Base-by-base conservation (phyloP, 495 filamentous ascomycete genomes). In the Lasiosphaeria ovina region DNA sequence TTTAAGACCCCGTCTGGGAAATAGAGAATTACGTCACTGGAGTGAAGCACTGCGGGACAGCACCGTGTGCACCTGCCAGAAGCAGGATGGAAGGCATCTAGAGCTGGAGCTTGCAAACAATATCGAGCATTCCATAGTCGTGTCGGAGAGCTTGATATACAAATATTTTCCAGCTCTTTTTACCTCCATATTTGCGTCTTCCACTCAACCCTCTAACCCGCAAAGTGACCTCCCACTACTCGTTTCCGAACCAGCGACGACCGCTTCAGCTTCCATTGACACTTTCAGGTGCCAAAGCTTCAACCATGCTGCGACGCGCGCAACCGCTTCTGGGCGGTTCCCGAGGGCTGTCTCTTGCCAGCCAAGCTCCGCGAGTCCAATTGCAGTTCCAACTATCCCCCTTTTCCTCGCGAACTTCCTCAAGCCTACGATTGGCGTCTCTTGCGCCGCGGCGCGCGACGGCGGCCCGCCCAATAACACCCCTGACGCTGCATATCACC, bases 281-380 rank as follows among this genome's bases (percentile, higher is more conserved):
- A 24, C 34, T 24, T 12, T 11, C 12, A 11, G 8, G 34, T 16
- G n/a, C 1, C 2, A 12, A n/a, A 38, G 38, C 16, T 47, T 3
- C 32, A 34, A 57, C 40, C 34, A 69, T 69, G 66, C 45, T 69
- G 31, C 63, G 66, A 57, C 60, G 54, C 32, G 38, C 66, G 12
- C 63, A 60, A n/a, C 55, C 64, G 24, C 57, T 69, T 17, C 42
- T 64, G 31, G 42, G 52, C 34, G 38, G 61, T 9, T 48, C 60
- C 32, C 58, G 55, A 34, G 55, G 44, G 55, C 53, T 66, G 34
- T 36, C 48, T 14, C 44, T 64, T 45, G 32, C 58, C 24, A 53
- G 45, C 31, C 61, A 58, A 36, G 49, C 56, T 35, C 34, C 63
- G 5, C 55, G 32, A 8, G 34, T 33, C 6, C 54, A 36, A n/a